phyloP scores from a whole-genome alignment of 1,139 yeast genomes.

The Zygosaccharomyces sapae region DNA sequence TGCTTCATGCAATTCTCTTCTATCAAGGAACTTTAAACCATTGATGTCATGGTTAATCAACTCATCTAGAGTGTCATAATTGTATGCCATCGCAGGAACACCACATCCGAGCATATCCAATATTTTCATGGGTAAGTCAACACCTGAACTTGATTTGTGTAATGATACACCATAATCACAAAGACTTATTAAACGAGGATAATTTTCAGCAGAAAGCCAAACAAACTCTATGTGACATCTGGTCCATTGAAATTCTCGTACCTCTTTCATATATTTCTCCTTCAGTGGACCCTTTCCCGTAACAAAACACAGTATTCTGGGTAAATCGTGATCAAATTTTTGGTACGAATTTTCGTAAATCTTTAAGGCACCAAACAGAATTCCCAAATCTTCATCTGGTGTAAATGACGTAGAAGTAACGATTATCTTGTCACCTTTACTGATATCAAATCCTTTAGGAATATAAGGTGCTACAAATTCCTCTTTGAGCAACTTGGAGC shows the following conservation, averaged over 20 bases:
- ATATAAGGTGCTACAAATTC: slow-evolving; percentile 40
- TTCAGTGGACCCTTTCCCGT: slow-evolving; percentile 95
- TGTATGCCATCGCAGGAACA: slow-evolving; percentile 77
- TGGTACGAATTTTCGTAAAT: slow-evolving; percentile 46
- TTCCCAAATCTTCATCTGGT: slow-evolving; percentile 83
- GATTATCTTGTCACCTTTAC: slow-evolving; percentile 52
- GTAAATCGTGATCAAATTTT: slow-evolving; percentile 35
- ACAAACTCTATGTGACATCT: slow-evolving; percentile 55
- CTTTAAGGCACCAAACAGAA: slow-evolving; percentile 65
- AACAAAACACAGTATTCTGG: slow-evolving; percentile 61
- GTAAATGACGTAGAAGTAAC: slow-evolving; percentile 92
- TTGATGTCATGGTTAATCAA: slow-evolving; percentile 48
- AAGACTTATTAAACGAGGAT: slow-evolving; percentile 66
- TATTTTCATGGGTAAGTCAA: slow-evolving; percentile 95
- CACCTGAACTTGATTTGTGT: slow-evolving; percentile 88
- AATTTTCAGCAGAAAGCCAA: slow-evolving; percentile 79
- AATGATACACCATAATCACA: slow-evolving; percentile 89
- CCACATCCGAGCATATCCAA: slow-evolving; percentile 97
- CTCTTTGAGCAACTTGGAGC: slow-evolving; percentile 30
- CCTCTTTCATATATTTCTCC: slow-evolving; percentile 45
- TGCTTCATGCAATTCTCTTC: slow-evolving; percentile 49
- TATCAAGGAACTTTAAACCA: slow-evolving; percentile 44
- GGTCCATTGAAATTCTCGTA: slow-evolving; percentile 43
- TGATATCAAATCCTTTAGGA: slow-evolving; percentile 40
- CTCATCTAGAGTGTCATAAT: slow-evolving; percentile 69